These are phyloP conservation scores for Tetrahymena malaccensis DNA, from an alignment of 73 alveolate genomes.

Conservation along the genomic window DNA sequence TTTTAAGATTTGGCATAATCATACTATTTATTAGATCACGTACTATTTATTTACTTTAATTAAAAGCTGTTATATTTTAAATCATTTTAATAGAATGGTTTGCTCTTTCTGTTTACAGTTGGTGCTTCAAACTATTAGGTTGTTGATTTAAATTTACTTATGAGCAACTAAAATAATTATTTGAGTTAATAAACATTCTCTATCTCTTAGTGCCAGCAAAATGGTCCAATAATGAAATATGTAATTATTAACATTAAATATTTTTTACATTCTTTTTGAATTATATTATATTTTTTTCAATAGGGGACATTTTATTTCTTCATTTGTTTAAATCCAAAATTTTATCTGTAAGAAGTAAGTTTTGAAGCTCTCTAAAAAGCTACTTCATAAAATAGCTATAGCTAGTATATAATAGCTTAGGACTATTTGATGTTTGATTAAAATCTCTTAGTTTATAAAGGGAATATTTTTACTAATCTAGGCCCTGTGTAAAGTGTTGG, in stretches of 20 bases:
- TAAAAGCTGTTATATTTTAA: too few species aligned
- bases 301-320: neutral
- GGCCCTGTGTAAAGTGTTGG: neutral
- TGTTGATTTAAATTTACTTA: neutral
- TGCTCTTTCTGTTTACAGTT: neutral
- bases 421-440: neutral
- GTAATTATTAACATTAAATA: neutral
- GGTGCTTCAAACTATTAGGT: neutral
- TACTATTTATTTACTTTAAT: too few species aligned
- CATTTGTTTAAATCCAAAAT: neutral
- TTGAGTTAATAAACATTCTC: neutral
- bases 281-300: too few species aligned
- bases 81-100: neutral
- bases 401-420: neutral
- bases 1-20: neutral
- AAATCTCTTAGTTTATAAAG: neutral
- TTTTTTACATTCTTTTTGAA: neutral
- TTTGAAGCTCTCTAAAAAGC: neutral
- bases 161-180: neutral
- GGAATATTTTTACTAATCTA: neutral
- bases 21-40: neutral
- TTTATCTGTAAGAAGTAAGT: neutral
- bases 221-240: neutral
- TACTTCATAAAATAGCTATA: too few species aligned
- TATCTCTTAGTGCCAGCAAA: neutral